Conservation (phyloP, 2,329 filamentous ascomycete species). For the Pyricularia grisea region DNA sequence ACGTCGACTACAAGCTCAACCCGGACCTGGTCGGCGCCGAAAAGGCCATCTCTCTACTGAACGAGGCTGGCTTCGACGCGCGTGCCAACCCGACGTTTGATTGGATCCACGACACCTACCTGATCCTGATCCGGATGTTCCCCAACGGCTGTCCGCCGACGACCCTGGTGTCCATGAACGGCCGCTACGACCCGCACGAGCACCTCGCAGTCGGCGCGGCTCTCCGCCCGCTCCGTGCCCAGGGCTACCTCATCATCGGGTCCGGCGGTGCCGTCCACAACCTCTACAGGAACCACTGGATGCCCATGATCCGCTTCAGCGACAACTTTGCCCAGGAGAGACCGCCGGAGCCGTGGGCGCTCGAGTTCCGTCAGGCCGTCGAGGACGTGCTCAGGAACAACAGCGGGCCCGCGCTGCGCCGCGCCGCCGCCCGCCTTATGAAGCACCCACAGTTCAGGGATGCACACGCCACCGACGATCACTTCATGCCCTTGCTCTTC, state of each 20-base stretch:
- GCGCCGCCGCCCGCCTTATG: slow-evolving; percentile 52
- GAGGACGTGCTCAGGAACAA: slow-evolving; percentile 36
- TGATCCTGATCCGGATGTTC: slow-evolving; percentile 63
- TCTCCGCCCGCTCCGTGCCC: slow-evolving; percentile 44
- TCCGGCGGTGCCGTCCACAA: slow-evolving; percentile 59
- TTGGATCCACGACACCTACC: slow-evolving; percentile 65
- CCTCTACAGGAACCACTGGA: slow-evolving; percentile 58
- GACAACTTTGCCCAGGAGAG: slow-evolving; percentile 53
- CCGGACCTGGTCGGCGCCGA: slow-evolving; percentile 46
- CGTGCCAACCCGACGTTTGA: slow-evolving; percentile 46
- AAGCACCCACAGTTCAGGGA: slow-evolving; percentile 58
- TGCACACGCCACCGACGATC: slow-evolving; percentile 61
- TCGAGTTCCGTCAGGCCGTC: slow-evolving; percentile 58
- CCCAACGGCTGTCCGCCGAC: slow-evolving; percentile 55
- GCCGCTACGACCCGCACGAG: slow-evolving; percentile 28
- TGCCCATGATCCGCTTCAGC: slow-evolving; percentile 50
- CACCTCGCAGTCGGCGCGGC: slow-evolving; percentile 45
- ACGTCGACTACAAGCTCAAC: slow-evolving; percentile 49
- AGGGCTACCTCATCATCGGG: slow-evolving; percentile 43
- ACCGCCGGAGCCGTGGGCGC: slow-evolving; percentile 48
- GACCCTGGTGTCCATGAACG: slow-evolving; percentile 37
- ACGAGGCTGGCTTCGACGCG: slow-evolving; percentile 42
- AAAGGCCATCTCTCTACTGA: slow-evolving; percentile 39
- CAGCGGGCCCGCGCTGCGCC: slow-evolving; percentile 41
- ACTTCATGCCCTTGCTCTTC: slow-evolving; percentile 59